Base-by-base conservation (phyloP, 2,329 filamentous ascomycete species). In the Colletotrichum sp. region DNA sequence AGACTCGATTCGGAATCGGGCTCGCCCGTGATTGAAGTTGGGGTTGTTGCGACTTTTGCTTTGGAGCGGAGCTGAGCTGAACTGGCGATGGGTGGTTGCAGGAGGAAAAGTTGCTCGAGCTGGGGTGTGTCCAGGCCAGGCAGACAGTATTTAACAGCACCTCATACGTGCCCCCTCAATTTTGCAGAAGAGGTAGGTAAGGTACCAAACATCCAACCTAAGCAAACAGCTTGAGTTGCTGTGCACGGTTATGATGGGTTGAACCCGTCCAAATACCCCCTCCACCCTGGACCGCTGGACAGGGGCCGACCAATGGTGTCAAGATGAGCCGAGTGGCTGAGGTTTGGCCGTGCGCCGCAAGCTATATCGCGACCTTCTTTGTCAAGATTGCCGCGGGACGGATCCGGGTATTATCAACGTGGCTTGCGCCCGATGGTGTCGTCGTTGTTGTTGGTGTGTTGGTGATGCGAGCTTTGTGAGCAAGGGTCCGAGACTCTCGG, bases 241-340 rank as follows among this genome's bases (percentile, higher is more conserved):
- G 64, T 12, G 68, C 59, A 71, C 68, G 68, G 72, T 71, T 66
- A 18, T 52, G 65, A 65, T 67, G 66, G 68, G 72, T 62, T 66
- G 68, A 68, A 68, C 68, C 68, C 36, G 68, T 66, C 68, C 34
- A 59, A 63, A 18, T 24, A 34, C 18, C 24, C 36, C 34, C 32
- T 62, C 21, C 62, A 75, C 60, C 60, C 16, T n/a, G n/a, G 21
- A 36, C 32, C 28, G 13, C 66, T 28, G 59, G 30, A 18, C 57
- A 55, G 67, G 28, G 72, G 36, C 49, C 32, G 16, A 30, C 68
- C 36, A 44, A 34, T 57, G 60, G 36, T 62, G 28, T 63, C 55
- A 24, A 44, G 16, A 18, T 70, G 13, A 24, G 66, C 67, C 44
- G 49, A 28, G 68, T 66, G 49, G 72, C 68, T 71, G 49, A 67